Evolutionary conservation across 2,329 filamentous ascomycete genomes (phyloP).

Genomic region (Coniochaeta sp.): DNA sequence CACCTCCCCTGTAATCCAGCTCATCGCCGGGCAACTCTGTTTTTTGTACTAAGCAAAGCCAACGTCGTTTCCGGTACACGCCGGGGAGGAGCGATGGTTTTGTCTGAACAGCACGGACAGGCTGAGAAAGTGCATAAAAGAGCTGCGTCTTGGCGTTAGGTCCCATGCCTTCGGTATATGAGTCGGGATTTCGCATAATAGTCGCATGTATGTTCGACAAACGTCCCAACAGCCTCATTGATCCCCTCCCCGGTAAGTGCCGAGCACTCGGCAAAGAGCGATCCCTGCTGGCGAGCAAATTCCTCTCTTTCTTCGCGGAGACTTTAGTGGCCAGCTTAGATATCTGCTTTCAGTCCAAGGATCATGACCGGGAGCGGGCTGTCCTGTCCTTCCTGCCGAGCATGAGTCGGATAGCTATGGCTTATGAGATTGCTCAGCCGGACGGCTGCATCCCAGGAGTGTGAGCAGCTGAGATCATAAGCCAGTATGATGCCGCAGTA

Average conservation of each 20-base stretch:
- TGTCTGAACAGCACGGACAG: neutral
- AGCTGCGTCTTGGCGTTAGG: neutral
- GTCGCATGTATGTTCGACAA: neutral
- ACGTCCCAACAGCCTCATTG: neutral
- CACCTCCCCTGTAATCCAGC: neutral
- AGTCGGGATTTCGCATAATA: neutral
- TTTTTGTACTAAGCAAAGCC: neutral
- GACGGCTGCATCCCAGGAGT: neutral
- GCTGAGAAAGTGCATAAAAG: neutral
- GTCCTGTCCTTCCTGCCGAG: neutral
- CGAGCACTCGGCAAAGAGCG: neutral
- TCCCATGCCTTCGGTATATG: neutral
- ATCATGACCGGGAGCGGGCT: neutral
- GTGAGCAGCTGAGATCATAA: neutral
- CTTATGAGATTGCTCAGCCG: neutral
- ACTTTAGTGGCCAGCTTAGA: neutral
- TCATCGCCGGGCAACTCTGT: neutral
- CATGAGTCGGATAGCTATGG: neutral
- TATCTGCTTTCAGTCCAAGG: neutral
- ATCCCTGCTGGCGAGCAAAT: neutral
- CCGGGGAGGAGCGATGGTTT: neutral
- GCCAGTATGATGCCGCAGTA: neutral
- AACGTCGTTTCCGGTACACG: neutral
- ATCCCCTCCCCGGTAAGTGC: neutral
- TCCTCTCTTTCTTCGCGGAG: neutral